These are phyloP conservation scores for Dothideomycetes sp. DNA, from an alignment of 2,329 filamentous ascomycete genomes.

Conservation along the genomic window DNA sequence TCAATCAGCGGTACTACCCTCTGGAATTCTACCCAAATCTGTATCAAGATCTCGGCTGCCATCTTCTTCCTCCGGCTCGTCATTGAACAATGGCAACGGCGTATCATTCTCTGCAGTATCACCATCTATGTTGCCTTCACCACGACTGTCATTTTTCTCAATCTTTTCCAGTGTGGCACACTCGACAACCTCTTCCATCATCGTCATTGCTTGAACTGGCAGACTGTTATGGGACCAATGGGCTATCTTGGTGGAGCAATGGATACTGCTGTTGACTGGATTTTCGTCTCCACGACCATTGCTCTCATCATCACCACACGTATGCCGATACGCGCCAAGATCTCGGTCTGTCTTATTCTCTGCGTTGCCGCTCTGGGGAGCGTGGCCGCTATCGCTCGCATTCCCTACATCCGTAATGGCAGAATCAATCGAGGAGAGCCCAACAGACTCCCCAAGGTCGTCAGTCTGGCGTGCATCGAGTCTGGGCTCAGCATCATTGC, in stretches of 20 bases:
- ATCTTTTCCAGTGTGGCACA: constrained; percentile 17
- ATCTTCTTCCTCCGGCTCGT: constrained; percentile 38
- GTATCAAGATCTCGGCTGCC: constrained; percentile 36
- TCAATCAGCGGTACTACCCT: constrained; percentile 4
- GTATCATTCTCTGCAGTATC: constrained; percentile 21
- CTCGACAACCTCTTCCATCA: constrained; percentile 11
- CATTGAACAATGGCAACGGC: constrained; percentile 29
- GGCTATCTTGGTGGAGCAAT: constrained; percentile 24
- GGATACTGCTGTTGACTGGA: constrained; percentile 30
- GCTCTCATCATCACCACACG: constrained; percentile 32
- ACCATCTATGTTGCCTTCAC: constrained; percentile 13
- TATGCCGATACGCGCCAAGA: constrained; percentile 33
- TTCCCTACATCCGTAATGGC: constrained; percentile 19
- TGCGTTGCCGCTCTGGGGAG: constrained; percentile 27
- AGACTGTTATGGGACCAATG: constrained; percentile 15
- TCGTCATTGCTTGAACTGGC: constrained; percentile 11
- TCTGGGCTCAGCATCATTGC: constrained; percentile 24
- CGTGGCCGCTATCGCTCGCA: constrained; percentile 21
- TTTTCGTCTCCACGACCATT: constrained; percentile 32
- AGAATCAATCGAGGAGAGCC: constrained; percentile 19
- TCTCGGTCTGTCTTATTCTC: constrained; percentile 34
- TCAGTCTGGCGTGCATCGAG: constrained; percentile 25
- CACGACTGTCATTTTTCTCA: constrained; percentile 18
- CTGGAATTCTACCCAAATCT: constrained; percentile 20
- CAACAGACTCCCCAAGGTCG: constrained; percentile 20